Percentiles rank a stretch among this genome's conserved stretches.
Evolutionary conservation across 2,329 filamentous ascomycete species (phyloP).

Genomic region (Colletotrichum sp.): DNA sequence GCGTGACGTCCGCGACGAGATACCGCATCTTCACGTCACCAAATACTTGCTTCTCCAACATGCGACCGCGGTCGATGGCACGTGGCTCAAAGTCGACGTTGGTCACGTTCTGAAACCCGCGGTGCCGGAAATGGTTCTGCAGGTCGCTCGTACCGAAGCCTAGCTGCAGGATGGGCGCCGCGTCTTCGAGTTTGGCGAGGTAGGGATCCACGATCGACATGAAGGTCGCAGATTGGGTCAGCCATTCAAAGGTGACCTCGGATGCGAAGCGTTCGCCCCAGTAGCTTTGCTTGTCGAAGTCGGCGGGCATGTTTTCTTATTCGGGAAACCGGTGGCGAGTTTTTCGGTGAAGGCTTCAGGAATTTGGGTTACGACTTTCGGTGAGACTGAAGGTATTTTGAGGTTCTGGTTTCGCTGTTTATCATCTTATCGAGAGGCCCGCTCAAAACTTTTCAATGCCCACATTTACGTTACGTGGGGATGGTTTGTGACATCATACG

Average conservation of each 20-base stretch:
- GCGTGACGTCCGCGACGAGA: slow-evolving; percentile 49
- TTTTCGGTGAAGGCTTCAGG: background rate
- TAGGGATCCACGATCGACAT: slow-evolving; percentile 42
- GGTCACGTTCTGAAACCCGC: slow-evolving; percentile 47
- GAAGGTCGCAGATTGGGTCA: slow-evolving; percentile 46
- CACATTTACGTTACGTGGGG: slow-evolving; percentile 8
- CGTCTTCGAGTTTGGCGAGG: slow-evolving; percentile 30
- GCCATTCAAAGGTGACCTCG: slow-evolving; percentile 54
- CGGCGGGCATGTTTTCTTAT: slow-evolving; percentile 17
- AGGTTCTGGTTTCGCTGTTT: background rate
- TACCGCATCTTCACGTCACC: slow-evolving; percentile 50
- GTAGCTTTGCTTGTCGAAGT: slow-evolving; percentile 56
- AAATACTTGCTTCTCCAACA: slow-evolving; percentile 44
- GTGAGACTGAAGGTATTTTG: background rate
- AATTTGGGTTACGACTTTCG: background rate
- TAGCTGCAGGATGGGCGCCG: slow-evolving; percentile 46
- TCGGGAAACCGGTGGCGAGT: background rate
- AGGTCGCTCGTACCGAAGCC: slow-evolving; percentile 57
- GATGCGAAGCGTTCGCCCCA: slow-evolving; percentile 52
- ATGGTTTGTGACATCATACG: slow-evolving; percentile 6
- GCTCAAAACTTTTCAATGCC: slow-evolving; percentile 12
- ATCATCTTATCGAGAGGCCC: background rate
- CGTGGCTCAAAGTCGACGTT: slow-evolving; percentile 58
- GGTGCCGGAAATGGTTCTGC: slow-evolving; percentile 49
- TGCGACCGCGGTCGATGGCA: slow-evolving; percentile 46